Evolutionary conservation across 768 basidiomycete species (phyloP), one percentile per base, ranked within the genome.

Genomic region (Russula sp.): DNA sequence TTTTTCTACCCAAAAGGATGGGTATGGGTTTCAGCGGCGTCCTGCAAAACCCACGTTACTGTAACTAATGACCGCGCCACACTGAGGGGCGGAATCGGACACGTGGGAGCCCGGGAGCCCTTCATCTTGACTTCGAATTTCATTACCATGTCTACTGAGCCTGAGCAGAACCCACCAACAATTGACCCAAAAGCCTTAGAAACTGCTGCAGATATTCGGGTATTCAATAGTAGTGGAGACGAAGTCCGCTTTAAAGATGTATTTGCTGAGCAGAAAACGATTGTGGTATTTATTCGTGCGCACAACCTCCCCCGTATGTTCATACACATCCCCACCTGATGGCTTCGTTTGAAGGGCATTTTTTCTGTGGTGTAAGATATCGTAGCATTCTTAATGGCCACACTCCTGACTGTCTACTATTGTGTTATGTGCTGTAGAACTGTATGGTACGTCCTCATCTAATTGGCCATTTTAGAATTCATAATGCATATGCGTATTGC

Each of bases 251-350:
- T 66, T 42, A 59, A 63, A 1, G 59, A 59, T 18, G 13, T 66
- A 39, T 66, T 64, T 41, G 59, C 46, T 20, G 25, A 54, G 5
- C 56, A 60, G 59, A 64, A 64, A 47, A 54, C 56, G 8, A 29
- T 64, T 4, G 46, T 64, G 1, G 59, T 64, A 22, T 66, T 64
- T 38, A 58, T 64, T 9, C 65, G 65, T 64, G 20, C 45, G 65
- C 53, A 25, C 20, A 36, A 36, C 29, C 20, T 7, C 43, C n/a
- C 29, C 18, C 6, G n/a, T 9, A 25, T n/a, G 4, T 11, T 8
- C 16, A 10, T 35, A 41, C 22, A 42, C 46, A 25, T n/a, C 32
- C 39, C 5, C n/a, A 7, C n/a, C 29, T 60, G 56, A 48, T 36
- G 4, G 5, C 7, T n/a, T 38, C 20, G 7, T 35, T 22, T 16